Percentiles rank a stretch among this genome's conserved stretches.
phyloP scores from a whole-genome alignment of 495 filamentous ascomycete species.

The Neurospora sp. region DNA sequence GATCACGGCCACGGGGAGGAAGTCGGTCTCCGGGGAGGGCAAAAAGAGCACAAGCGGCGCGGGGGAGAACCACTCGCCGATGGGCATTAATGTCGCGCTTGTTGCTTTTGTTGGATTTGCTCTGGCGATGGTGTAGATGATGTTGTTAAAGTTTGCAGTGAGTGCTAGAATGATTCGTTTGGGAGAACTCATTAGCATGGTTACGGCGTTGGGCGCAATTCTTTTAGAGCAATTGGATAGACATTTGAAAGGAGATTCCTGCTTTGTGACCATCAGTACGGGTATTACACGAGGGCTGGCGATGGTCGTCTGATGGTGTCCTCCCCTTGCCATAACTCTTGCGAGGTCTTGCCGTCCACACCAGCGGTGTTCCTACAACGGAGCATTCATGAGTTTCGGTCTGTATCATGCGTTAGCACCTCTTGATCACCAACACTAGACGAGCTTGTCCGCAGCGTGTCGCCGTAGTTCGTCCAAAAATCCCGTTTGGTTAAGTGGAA shows the following conservation, averaged over 20 bases:
- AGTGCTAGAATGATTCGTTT: neutral
- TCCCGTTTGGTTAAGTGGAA: neutral
- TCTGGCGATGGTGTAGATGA: conserved; percentile 14
- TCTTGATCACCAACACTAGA: neutral
- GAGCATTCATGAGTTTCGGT: neutral
- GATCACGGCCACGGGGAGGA: conserved; percentile 23
- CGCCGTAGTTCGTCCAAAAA: neutral
- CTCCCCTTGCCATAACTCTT: neutral
- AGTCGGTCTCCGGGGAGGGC: neutral
- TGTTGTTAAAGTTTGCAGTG: neutral
- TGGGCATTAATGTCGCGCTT: conserved; percentile 15
- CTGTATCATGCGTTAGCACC: neutral
- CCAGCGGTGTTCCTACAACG: neutral
- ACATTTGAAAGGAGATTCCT: neutral
- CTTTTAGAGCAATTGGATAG: neutral
- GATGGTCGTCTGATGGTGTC: neutral
- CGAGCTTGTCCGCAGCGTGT: neutral
- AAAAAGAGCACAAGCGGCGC: neutral
- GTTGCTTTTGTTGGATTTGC: conserved; percentile 23
- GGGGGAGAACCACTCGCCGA: conserved; percentile 1
- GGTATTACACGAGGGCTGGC: neutral
- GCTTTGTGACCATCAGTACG: neutral
- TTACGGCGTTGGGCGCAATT: neutral
- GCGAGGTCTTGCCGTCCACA: neutral
- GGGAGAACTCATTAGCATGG: neutral